Evolutionary conservation across 345 rosid genomes (phyloP).

Genomic region (Moringa oleifera): DNA sequence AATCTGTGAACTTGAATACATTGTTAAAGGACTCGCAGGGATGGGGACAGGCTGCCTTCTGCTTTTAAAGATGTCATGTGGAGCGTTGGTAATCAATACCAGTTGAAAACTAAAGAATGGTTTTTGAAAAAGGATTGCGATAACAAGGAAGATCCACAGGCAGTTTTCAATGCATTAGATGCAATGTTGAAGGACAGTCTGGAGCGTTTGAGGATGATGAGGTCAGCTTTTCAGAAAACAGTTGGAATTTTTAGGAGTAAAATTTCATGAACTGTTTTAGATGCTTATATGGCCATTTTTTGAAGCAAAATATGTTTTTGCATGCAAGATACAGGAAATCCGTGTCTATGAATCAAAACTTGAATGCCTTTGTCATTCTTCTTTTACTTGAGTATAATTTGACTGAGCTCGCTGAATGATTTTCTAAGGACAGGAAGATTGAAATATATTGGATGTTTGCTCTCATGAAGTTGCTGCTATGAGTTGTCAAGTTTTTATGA

Average conservation of each 20-base stretch:
- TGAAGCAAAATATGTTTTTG: neutral
- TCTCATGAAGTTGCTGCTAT: neutral
- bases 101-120: conserved; percentile 25
- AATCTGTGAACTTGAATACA: conserved; percentile 7
- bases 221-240: conserved; percentile 28
- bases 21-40: conserved; percentile 14
- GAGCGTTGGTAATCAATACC: conserved; percentile 12
- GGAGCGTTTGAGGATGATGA: conserved; percentile 61
- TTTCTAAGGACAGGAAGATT: too few relatives aligned
- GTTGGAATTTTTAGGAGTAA: neutral
- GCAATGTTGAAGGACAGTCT: conserved; percentile 53
- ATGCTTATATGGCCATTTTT: neutral
- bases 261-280: neutral
- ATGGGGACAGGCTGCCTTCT: conserved; percentile 26
- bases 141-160: conserved; percentile 33
- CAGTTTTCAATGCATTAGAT: conserved; percentile 50
- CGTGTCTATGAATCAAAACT: neutral
- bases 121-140: conserved; percentile 27
- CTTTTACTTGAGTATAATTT: conserved; percentile 1
- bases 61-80: conserved; percentile 17
- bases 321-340: neutral
- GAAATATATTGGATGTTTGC: too few relatives aligned
- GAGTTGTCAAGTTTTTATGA: neutral
- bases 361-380: neutral
- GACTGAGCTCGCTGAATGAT: neutral